These are phyloP conservation scores for Apiotrichum gamsii DNA, from an alignment of 1,284 basidiomycete genomes.

Conservation along the genomic window DNA sequence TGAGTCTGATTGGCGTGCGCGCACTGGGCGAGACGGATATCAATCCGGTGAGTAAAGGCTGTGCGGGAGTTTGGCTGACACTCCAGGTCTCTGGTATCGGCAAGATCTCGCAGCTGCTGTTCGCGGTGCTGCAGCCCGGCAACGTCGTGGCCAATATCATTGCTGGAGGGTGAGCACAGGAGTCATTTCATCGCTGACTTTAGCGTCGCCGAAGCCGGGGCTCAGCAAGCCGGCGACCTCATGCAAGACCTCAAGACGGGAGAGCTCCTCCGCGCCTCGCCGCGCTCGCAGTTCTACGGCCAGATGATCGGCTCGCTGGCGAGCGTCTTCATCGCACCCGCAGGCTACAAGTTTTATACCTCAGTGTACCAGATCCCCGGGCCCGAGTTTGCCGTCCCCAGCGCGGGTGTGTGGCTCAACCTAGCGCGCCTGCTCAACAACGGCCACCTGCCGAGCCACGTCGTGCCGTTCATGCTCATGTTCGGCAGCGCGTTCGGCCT, in stretches of 20 bases:
- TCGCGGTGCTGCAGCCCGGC: conserved; percentile 88
- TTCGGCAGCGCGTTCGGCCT: conserved; percentile 67
- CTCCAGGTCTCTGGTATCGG: conserved; percentile 72
- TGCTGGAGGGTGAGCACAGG: conserved; percentile 59
- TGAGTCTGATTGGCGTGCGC: conserved; percentile 83
- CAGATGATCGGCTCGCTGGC: conserved; percentile 81
- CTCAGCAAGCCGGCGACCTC: conserved; percentile 92
- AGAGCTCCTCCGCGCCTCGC: conserved; percentile 76
- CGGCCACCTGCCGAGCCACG: conserved; percentile 71
- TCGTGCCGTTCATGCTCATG: conserved; percentile 69
- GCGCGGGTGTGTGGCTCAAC: conserved; percentile 72
- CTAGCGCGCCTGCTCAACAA: conserved; percentile 78
- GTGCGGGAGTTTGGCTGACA: neutral
- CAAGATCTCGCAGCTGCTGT: conserved; percentile 89
- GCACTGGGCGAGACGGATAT: conserved; percentile 89
- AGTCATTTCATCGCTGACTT: no score
- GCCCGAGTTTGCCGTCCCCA: conserved; percentile 87
- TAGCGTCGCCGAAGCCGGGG: conserved; percentile 93
- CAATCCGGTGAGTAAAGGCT: conserved; percentile 58
- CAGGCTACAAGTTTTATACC: conserved; percentile 81
- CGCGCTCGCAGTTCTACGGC: conserved; percentile 77
- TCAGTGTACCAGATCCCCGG: conserved; percentile 69
- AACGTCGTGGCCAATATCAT: conserved; percentile 94
- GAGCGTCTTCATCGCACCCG: conserved; percentile 80
- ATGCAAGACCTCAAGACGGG: conserved; percentile 99